phyloP scores from a whole-genome alignment of 305 asterid genomes.

The Ilex paraguariensis region DNA sequence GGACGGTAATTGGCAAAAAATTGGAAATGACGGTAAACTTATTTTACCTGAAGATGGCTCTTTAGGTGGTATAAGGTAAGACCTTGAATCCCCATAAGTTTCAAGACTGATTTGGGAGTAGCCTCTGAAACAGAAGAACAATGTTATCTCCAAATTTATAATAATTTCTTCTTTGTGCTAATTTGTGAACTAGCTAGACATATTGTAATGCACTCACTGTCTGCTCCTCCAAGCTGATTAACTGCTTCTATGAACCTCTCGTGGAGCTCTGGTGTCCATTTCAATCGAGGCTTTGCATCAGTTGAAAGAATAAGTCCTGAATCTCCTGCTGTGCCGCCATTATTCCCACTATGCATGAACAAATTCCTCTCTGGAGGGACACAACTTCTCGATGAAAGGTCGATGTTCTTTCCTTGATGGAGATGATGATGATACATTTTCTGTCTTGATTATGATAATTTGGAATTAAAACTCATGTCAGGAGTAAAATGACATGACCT shows the following conservation, averaged over 20 bases:
- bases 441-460: conserved; percentile 29
- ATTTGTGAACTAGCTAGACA: conserved; percentile 4
- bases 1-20: background rate
- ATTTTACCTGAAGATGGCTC: conserved; percentile 97
- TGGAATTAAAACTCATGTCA: conserved; percentile 19
- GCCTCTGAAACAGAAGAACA: conserved; percentile 67
- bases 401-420: conserved; percentile 60
- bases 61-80: conserved; percentile 91
- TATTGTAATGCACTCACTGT: conserved; percentile 52
- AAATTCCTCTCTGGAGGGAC: conserved; percentile 56
- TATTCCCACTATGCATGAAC: conserved; percentile 62
- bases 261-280: conserved; percentile 98
- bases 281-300: conserved; percentile 96
- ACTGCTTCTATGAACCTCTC: conserved; percentile 94
- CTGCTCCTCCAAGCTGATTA: conserved; percentile 98
- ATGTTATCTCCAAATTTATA: conserved; percentile 14
- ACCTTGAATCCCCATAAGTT: conserved; percentile 98
- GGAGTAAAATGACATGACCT: conserved; percentile 16
- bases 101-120: conserved; percentile 96
- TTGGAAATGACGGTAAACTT: background rate
- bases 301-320: conserved; percentile 92
- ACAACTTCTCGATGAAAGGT: conserved; percentile 58
- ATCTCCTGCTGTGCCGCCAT: conserved; percentile 36
- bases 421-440: conserved; percentile 66
- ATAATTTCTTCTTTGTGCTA: too few species aligned